Evolutionary conservation across 2,329 filamentous ascomycete genomes (phyloP).

Genomic region (Zelopaecilomyces penicillatus): DNA sequence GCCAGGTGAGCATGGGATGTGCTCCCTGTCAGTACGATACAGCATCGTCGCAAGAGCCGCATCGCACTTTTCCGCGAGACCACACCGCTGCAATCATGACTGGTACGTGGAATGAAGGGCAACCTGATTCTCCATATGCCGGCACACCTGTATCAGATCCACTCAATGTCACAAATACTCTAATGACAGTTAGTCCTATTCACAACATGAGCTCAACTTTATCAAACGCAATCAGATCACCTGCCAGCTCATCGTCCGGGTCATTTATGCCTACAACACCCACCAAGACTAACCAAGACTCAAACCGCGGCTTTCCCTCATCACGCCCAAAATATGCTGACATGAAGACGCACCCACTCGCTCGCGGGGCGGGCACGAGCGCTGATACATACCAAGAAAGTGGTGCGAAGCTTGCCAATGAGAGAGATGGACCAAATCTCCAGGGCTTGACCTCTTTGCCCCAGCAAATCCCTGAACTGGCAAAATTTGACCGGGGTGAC

Average conservation of each 20-base stretch:
- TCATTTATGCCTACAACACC: not conserved
- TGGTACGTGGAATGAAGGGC: slow-evolving; percentile 55
- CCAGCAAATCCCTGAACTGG: not conserved
- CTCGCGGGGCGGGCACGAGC: slow-evolving; percentile 1
- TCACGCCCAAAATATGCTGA: not conserved
- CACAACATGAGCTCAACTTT: slow-evolving; percentile 1
- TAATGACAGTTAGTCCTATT: slow-evolving; percentile 6
- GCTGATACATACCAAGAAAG: not conserved
- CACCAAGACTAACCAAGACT: not conserved
- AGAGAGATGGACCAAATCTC: not conserved
- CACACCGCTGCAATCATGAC: slow-evolving; percentile 47
- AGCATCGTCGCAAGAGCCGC: slow-evolving; percentile 17
- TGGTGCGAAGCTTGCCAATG: slow-evolving; percentile 1
- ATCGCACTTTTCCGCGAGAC: slow-evolving; percentile 27
- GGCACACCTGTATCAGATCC: slow-evolving; percentile 19
- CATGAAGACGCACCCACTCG: not conserved
- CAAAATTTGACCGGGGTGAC: slow-evolving; percentile 1
- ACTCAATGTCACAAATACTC: slow-evolving; percentile 10
- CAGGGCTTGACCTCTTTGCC: not conserved
- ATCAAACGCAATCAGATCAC: not conserved
- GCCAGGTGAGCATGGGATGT: slow-evolving; percentile 13
- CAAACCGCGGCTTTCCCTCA: not conserved
- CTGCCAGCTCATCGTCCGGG: not conserved
- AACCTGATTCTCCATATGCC: slow-evolving; percentile 47
- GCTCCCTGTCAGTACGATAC: slow-evolving; percentile 27